These are phyloP conservation scores for Leucaena leucocephala DNA, from an alignment of 306 rosid genomes.

Conservation along the genomic window DNA sequence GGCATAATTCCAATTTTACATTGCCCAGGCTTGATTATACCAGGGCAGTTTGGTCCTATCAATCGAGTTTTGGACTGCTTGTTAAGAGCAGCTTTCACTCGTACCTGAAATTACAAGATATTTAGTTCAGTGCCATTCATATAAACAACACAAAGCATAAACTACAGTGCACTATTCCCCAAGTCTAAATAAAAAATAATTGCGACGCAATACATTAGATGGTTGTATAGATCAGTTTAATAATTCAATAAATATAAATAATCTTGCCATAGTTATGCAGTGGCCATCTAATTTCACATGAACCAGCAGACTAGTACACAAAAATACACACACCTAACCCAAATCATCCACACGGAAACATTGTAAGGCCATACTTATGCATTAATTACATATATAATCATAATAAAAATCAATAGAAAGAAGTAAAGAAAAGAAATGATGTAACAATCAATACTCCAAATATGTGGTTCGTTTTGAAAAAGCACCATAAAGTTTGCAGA, in stretches of 20 bases:
- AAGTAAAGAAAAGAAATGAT: neutral
- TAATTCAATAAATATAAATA: neutral
- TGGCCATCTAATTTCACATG: constrained; percentile 12
- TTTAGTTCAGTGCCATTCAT: constrained; percentile 32
- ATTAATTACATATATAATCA: neutral
- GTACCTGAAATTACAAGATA: constrained; percentile 59
- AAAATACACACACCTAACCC: neutral
- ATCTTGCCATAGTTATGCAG: neutral
- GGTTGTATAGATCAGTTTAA: neutral
- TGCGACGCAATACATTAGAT: neutral
- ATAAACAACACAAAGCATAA: constrained; percentile 19
- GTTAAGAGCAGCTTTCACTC: constrained; percentile 94
- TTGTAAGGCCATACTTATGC: neutral
- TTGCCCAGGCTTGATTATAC: constrained; percentile 99
- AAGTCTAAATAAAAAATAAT: constrained; percentile 5
- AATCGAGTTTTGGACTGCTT: constrained; percentile 83
- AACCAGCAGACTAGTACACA: constrained; percentile 13
- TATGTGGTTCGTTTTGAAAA: neutral
- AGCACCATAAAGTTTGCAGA: constrained; percentile 2
- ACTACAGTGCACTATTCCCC: constrained; percentile 11
- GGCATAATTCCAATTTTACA: constrained; percentile 99
- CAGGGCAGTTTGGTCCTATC: constrained; percentile 99
- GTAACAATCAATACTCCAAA: neutral
- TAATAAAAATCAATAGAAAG: neutral
- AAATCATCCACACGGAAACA: constrained; percentile 15